These are phyloP conservation scores for Macadamia integrifolia DNA, from an alignment of 164 flowering plant species.

Conservation along the genomic window DNA sequence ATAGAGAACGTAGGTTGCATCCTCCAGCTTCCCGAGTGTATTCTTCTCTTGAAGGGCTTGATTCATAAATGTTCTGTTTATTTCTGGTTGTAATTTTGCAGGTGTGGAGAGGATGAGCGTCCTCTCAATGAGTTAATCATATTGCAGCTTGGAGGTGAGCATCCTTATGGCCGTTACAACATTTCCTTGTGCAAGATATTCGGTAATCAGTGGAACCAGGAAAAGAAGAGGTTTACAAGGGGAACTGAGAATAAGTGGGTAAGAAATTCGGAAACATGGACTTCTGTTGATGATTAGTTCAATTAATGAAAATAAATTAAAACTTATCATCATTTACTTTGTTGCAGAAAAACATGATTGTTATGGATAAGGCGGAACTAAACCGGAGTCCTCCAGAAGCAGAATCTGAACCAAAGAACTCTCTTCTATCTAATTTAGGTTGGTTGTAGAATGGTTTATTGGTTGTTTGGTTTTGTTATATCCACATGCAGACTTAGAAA, in stretches of 20 bases:
- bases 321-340: neutral
- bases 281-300: neutral
- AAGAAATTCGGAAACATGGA: conserved; percentile 4
- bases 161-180: conserved; percentile 54
- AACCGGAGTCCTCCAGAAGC: conserved; percentile 18
- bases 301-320: neutral
- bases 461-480: neutral
- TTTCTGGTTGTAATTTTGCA: conserved; percentile 18
- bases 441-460: neutral
- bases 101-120: conserved; percentile 96
- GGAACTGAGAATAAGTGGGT: conserved; percentile 37
- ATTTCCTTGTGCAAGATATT: conserved; percentile 55
- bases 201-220: conserved; percentile 51
- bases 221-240: conserved; percentile 28
- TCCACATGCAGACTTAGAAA: neutral
- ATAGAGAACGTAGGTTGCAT: no score
- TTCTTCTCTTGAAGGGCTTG: no score
- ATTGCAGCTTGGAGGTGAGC: conserved; percentile 61
- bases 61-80: neutral
- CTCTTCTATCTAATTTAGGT: conserved; percentile 37
- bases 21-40: no score
- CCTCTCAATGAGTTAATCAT: conserved; percentile 77
- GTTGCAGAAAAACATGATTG: conserved; percentile 22
- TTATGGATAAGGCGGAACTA: conserved; percentile 18
- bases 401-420: conserved; percentile 24